Percentiles rank a stretch among this genome's conserved stretches.
phyloP scores from a whole-genome alignment of 257 asterid species.

The Buddleja alternifolia region DNA sequence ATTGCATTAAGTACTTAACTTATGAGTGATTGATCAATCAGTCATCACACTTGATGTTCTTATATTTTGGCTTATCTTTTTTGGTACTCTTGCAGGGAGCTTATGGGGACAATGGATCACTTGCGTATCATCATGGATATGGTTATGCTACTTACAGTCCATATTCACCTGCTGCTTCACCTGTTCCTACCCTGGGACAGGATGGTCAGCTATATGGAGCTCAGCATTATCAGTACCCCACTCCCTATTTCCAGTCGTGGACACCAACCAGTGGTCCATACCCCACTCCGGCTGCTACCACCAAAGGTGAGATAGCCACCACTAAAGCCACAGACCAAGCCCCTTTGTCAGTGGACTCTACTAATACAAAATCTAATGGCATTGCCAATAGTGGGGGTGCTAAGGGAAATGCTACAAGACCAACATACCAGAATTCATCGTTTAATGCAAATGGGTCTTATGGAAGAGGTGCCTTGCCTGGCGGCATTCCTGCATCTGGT shows the following conservation, averaged over 20 bases:
- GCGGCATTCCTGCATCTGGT: no score
- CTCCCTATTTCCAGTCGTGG: conserved; percentile 61
- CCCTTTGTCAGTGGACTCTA: conserved; percentile 50
- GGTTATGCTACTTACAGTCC: conserved; percentile 68
- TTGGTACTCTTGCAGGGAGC: conserved; percentile 47
- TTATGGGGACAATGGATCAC: conserved; percentile 70
- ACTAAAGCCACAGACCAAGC: conserved; percentile 51
- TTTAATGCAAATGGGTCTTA: conserved; percentile 43
- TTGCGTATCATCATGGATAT: conserved; percentile 64
- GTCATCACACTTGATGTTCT: not conserved
- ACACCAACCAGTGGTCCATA: conserved; percentile 48
- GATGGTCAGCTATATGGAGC: conserved; percentile 74
- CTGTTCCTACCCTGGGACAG: conserved; percentile 64
- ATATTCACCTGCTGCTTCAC: conserved; percentile 69
- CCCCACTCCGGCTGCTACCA: conserved; percentile 40
- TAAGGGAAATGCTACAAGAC: conserved; percentile 46
- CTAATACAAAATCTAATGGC: conserved; percentile 52
- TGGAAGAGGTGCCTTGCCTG: conserved; percentile 53
- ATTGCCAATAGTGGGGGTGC: conserved; percentile 43
- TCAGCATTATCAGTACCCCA: conserved; percentile 73
- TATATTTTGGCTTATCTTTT: not conserved
- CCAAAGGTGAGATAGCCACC: conserved; percentile 56
- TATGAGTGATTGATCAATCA: not conserved
- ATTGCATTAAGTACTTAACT: not conserved
- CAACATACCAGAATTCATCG: conserved; percentile 45